Base-by-base conservation (phyloP, 306 rosid species). In the Purshia tridentata region DNA sequence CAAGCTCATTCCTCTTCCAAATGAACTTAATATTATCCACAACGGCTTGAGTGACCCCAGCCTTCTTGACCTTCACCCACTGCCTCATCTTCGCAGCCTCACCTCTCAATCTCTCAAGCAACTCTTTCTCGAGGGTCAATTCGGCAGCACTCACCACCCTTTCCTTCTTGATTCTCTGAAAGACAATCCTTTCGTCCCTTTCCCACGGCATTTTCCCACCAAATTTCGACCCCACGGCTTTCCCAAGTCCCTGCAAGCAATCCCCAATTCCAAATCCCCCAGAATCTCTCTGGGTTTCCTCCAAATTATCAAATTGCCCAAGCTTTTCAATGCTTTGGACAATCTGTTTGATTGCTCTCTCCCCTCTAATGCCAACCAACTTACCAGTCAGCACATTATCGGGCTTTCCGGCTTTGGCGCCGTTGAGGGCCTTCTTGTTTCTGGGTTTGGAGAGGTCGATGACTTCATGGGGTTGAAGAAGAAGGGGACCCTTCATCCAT, bases 21-120 rank as follows among this genome's bases (percentile, higher is more conserved):
- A 56, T 67, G 67, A 77, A 9, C 67, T 76, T 85, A 58, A 92
- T 81, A 64, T 85, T 75, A 67, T 87, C 84, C 65, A 92, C 91
- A 64, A 90, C 91, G 71, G 40, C 87, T 72, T 76, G 84, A 58
- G 92, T 88, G 67, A 90, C 91, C 60, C 98, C 98, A 73, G 90
- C 88, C 84, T 92, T 92, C 88, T 80, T 90, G 53, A 92, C 96
- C 89, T 92, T 92, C 61, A 90, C 77, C 98, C 98, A 92, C 6
- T 53, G 72, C 65, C 91, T 82, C 86, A 90, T 79, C 67, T 56
- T 77, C 3, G 84, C 79, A 37, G 92, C 98, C 78, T 88, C 97
- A 69, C 55, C 61, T 69, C 91, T 87, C 81, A 92, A 74, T 84
- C 97, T 85, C 49, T 62, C 81, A 54, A 90, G 92, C 75, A 90